A percentile compares a stretch with the other conserved stretches of the same genome.
Conservation (phyloP, 192 early-diverging fungal genomes). For the Backusella mclennaniae region DNA sequence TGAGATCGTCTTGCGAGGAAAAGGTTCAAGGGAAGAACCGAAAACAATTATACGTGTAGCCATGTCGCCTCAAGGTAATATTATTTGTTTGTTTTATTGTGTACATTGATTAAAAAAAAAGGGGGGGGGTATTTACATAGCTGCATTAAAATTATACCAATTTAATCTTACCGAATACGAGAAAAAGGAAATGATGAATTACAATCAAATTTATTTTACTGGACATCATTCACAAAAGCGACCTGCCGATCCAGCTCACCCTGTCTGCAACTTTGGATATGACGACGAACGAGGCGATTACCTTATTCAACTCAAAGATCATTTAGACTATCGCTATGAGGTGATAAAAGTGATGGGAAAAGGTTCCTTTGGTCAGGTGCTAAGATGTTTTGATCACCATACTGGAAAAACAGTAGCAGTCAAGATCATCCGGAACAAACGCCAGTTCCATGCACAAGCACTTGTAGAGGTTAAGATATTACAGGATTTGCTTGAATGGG, state of each 20-base stretch:
- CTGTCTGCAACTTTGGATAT: conserved; percentile 8
- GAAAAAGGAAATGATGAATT: conserved; percentile 26
- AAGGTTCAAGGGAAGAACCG: not conserved
- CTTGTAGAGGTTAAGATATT: conserved; percentile 90
- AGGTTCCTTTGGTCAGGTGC: conserved; percentile 91
- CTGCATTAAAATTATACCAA: conserved; percentile 17
- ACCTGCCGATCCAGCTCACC: not conserved
- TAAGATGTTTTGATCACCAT: conserved; percentile 90
- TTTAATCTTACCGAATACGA: conserved; percentile 25
- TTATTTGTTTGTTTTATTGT: not conserved
- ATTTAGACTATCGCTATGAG: conserved; percentile 88
- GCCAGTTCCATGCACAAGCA: conserved; percentile 91
- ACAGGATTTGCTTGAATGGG: conserved; percentile 74
- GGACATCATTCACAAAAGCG: conserved; percentile 2
- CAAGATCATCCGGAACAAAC: conserved; percentile 94
- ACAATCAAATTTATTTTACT: conserved; percentile 12
- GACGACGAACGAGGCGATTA: conserved; percentile 95
- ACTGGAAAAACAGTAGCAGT: conserved; percentile 79
- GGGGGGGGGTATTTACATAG: not conserved
- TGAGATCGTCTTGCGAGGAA: not conserved
- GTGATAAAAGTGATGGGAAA: conserved; percentile 85
- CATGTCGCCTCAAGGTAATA: conserved; percentile 14
- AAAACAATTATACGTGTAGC: conserved; percentile 6
- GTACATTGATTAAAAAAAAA: not conserved
- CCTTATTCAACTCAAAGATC: conserved; percentile 80